These are phyloP conservation scores for Flaveria bidentis DNA, from an alignment of 129 eudicot genomes.

Conservation along the genomic window DNA sequence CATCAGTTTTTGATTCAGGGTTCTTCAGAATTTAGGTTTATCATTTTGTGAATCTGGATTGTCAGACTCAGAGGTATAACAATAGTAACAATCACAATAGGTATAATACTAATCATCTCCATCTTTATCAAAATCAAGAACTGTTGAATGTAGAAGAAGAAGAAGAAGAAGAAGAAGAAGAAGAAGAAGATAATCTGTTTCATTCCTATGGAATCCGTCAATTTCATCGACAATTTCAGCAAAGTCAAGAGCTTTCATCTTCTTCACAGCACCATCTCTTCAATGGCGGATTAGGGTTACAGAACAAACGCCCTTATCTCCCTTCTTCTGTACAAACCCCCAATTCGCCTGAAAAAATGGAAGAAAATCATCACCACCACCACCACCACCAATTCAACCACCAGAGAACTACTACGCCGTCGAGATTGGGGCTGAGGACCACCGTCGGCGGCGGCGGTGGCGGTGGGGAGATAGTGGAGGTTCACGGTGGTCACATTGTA, in stretches of 20 bases:
- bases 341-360: conserved; percentile 56
- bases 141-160: conserved; percentile 25
- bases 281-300: background rate
- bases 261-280: background rate
- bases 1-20: too few relatives aligned
- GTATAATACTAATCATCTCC: conserved; percentile 20
- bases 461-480: conserved; percentile 66
- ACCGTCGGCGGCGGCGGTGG: conserved; percentile 31
- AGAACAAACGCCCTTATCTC: conserved; percentile 43
- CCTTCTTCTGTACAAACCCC: conserved; percentile 47
- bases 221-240: conserved; percentile 24
- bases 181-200: background rate
- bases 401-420: conserved; percentile 18
- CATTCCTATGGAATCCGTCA: conserved; percentile 24
- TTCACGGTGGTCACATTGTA: conserved; percentile 90
- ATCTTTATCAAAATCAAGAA: conserved; percentile 27
- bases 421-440: conserved; percentile 52
- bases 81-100: conserved; percentile 17
- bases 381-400: conserved; percentile 27
- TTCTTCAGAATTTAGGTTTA: too few relatives aligned
- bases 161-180: conserved; percentile 30
- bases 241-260: conserved; percentile 2
- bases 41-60: conserved; percentile 55
- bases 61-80: conserved; percentile 52
- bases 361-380: conserved; percentile 24